Percentiles rank a stretch among this genome's conserved stretches.
These are phyloP conservation scores for Triticum aestivum DNA, from an alignment of 176 grass and related monocot species.

Conservation along the genomic window DNA sequence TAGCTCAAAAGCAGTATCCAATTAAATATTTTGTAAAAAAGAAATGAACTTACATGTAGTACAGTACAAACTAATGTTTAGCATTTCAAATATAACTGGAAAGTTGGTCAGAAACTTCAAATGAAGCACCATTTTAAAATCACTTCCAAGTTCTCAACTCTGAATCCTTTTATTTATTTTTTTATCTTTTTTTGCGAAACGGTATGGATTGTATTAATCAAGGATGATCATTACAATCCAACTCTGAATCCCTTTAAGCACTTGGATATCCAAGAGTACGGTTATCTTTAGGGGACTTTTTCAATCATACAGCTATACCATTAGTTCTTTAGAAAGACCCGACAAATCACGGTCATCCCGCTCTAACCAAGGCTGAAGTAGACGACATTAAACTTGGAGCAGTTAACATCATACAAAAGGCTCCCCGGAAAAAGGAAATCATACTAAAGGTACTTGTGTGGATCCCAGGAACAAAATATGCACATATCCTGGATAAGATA, in stretches of 20 bases:
- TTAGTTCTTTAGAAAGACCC: neutral
- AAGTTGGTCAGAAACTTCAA: neutral
- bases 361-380: neutral
- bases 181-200: no score
- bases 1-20: neutral
- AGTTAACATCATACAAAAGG: neutral
- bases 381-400: neutral
- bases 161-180: no score
- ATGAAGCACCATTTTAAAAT: constrained; percentile 4
- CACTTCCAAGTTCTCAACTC: neutral
- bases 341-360: neutral
- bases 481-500: neutral
- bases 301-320: neutral
- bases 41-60: neutral
- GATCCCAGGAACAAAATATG: constrained; percentile 17
- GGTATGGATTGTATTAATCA: no score
- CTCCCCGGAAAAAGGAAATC: neutral
- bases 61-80: neutral
- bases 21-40: neutral
- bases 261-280: neutral
- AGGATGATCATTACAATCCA: no score
- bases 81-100: neutral
- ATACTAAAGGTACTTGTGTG: neutral
- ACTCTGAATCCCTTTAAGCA: neutral
- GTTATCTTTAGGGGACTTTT: neutral